Evolutionary conservation across 1,139 yeast species (phyloP), one percentile per base, ranked within the genome.

Genomic region (Debaryomycetaceae sp.): DNA sequence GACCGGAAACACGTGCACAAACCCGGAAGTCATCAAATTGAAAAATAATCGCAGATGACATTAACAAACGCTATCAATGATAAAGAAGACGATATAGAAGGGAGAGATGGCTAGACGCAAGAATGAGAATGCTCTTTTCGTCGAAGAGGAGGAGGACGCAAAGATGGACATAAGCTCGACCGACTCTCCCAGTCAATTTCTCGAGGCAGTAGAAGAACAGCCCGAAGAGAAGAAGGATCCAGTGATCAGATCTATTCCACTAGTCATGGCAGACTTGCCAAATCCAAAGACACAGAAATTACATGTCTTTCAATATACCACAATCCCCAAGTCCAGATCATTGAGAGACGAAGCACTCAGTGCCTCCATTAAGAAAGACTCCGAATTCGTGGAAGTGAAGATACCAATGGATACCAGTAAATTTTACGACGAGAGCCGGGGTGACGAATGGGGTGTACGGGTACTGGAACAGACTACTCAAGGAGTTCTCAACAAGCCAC

Each of bases 221-320:
- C 34, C 37, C 24, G 54, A 45, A 14, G 64, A 57, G 17, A 77
- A 72, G 0, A 88, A 82, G 35, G 97, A 91, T 65, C 95, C 96
- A 1, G 76, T 93, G 7, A 74, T 90, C 2, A 76, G 80, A 42
- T 87, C 87, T 42, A 78, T 87, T 17, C 97, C 98, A 1, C 69
- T 93, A 8, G 78, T 59, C 14, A 20, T 48, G 40, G 46, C 45
- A 36, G 36, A 39, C 11, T 20, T 45, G n/a, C 49, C 49, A 7
- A 24, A 38, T 8, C 22, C 41, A 23, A 22, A 38, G 20, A 40
- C 14, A 13, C 49, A 48, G 36, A 40, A 46, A n/a, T 49, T 72
- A 35, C 77, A 73, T 48, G 53, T 73, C 31, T 47, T 74, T 22
- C 98, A 91, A 62, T 91, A 83, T 56, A 89, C 93, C 1, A 88